Evolutionary conservation across 345 rosid genomes (phyloP).

Genomic region (Citrus unshiu): DNA sequence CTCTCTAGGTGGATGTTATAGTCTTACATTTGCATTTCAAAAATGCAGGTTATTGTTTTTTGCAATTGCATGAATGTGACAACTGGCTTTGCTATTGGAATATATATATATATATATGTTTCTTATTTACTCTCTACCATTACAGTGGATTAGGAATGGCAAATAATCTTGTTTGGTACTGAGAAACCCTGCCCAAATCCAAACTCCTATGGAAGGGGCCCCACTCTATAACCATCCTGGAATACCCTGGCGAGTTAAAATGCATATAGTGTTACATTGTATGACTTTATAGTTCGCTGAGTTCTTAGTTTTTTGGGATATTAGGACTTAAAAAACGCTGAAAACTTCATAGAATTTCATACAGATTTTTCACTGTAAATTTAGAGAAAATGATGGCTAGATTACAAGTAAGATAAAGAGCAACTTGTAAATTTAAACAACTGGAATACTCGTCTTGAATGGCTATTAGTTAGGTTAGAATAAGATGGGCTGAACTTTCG

Average conservation of each 20-base stretch:
- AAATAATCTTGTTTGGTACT: not conserved
- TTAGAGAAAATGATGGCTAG: not conserved
- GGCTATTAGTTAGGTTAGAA: not conserved
- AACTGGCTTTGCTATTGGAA: not conserved
- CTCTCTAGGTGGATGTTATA: not conserved
- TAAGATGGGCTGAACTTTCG: not conserved
- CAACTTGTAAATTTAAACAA: not conserved
- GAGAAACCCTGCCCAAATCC: not conserved
- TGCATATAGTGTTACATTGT: not conserved
- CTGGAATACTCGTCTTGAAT: not conserved
- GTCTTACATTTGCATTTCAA: not conserved
- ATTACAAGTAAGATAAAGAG: not conserved
- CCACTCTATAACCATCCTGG: not conserved
- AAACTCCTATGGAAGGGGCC: too few species aligned
- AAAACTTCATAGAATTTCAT: too few species aligned
- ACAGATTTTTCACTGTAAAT: too few species aligned
- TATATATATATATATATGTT: not conserved
- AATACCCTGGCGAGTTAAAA: not conserved
- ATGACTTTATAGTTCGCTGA: not conserved
- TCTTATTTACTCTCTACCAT: not conserved
- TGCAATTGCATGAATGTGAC: not conserved
- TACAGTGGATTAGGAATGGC: not conserved
- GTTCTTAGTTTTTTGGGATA: not conserved
- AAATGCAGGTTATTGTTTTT: not conserved
- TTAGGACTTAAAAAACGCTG: not conserved